Base-by-base conservation (phyloP, 2,329 filamentous ascomycete genomes). In the Endoconidiophora polonica region DNA sequence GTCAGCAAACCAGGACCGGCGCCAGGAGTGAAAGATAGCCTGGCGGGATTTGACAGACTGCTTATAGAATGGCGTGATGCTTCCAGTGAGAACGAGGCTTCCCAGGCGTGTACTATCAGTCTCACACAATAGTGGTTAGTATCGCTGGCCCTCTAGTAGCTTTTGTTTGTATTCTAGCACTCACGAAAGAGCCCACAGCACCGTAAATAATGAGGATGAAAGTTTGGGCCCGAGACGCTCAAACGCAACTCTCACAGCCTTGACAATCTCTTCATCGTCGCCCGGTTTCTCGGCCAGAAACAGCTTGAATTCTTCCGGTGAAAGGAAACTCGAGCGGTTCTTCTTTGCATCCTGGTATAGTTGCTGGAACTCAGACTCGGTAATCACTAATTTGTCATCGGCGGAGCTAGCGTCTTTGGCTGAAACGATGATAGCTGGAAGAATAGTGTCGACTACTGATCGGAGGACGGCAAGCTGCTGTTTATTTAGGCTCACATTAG, bases 11-110 rank as follows among this genome's bases (percentile, higher is more conserved):
- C 74, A 70, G 1, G 79, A 75, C 2, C 60, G 67, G n/a, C 65
- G 59, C 83, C 83, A 87, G 29, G 66, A 63, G 48, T 73, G 68
- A 38, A 87, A 56, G 46, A 86, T 76, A 26, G 69, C 65, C 59
- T 83, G 72, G 37, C 82, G 75, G 16, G 76, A 65, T 33, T 71
- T 62, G 18, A 77, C 56, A 1, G 81, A 72, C 55, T 84, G 81
- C 47, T 74, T 64, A 48, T 76, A 68, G 43, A 86, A 62, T 1
- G 80, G 76, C 0, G 71, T 74, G 55, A 73, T 68, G 59, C 78
- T 74, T n/a, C 82, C 81, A 0, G 83, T 86, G 44, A 85, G 66
- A 4, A 83, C 60, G 16, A 83, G 63, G 23, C 77, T 76, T 23
- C 81, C 81, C 3, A 72, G 61, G 33, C 75, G 72, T 20, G 77